Evolutionary conservation across 805 yeast species (phyloP).

Genomic region (Nakazawaea ambrosiae): DNA sequence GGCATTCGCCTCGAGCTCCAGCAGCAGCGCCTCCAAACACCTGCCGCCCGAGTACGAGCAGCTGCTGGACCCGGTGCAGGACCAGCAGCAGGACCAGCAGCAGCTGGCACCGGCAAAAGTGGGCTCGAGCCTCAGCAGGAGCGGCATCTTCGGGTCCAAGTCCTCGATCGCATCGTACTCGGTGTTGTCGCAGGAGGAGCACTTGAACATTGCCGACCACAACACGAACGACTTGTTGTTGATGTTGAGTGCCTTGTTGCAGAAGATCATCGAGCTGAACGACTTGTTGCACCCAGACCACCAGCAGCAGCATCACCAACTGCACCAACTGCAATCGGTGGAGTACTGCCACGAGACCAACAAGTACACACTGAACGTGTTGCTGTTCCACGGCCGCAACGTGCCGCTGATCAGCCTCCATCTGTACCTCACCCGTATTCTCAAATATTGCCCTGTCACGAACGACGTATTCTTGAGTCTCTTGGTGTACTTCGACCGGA

Average conservation of each 20-base stretch:
- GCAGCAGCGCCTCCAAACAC: constrained; percentile 22
- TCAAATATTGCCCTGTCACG: constrained; percentile 97
- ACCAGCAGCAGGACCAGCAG: constrained; percentile 12
- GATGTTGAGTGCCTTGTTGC: constrained; percentile 81
- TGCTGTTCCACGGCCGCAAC: constrained; percentile 93
- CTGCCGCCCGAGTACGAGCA: constrained; percentile 21
- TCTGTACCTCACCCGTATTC: constrained; percentile 82
- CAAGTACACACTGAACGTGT: constrained; percentile 53
- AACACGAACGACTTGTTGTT: constrained; percentile 74
- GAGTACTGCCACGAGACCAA: constrained; percentile 17
- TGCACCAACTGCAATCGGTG: constrained; percentile 14
- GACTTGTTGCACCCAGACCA: constrained; percentile 74
- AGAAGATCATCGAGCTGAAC: constrained; percentile 85
- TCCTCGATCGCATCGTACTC: constrained; percentile 11
- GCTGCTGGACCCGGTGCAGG: constrained; percentile 4
- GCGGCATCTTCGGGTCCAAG: constrained; percentile 10
- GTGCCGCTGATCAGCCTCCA: constrained; percentile 92
- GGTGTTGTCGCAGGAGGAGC: constrained; percentile 32
- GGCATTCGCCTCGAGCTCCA: constrained; percentile 30
- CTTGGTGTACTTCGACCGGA: constrained; percentile 89
- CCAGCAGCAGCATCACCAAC: constrained; percentile 45
- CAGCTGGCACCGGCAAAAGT: not conserved
- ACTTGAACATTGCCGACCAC: constrained; percentile 70
- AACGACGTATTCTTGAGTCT: constrained; percentile 90
- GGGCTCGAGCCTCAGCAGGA: not conserved